Percentiles rank a stretch among this genome's conserved stretches.
Evolutionary conservation across 106 monocot species (phyloP).

Genomic region (Dactylorhiza incarnata): DNA sequence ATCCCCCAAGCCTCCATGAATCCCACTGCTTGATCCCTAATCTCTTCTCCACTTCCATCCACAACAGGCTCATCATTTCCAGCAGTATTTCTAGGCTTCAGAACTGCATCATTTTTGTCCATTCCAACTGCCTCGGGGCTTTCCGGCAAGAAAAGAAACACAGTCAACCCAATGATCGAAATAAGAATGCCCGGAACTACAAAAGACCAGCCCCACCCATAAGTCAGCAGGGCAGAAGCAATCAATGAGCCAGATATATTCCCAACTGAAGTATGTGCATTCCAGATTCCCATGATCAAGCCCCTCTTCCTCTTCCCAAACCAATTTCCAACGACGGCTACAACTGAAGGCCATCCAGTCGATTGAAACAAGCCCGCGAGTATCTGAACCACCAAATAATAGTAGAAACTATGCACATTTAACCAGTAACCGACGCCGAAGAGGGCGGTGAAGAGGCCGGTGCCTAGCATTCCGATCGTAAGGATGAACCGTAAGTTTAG

Average conservation of each 20-base stretch:
- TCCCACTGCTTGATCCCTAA: conserved; percentile 36
- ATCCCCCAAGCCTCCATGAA: conserved; percentile 64
- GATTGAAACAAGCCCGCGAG: conserved; percentile 70
- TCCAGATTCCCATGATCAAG: conserved; percentile 81
- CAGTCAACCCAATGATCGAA: conserved; percentile 26
- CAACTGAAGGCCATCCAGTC: conserved; percentile 74
- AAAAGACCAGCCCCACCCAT: conserved; percentile 86
- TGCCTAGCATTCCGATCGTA: conserved; percentile 58
- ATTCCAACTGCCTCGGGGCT: conserved; percentile 47
- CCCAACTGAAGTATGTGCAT: conserved; percentile 74
- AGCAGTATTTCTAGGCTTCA: conserved; percentile 18
- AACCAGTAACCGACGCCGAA: conserved; percentile 77
- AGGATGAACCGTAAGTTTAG: conserved; percentile 50
- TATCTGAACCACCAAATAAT: conserved; percentile 53
- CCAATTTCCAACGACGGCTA: conserved; percentile 69
- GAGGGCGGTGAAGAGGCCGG: conserved; percentile 54
- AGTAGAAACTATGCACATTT: conserved; percentile 54
- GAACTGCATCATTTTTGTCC: conserved; percentile 17
- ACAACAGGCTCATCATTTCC: conserved; percentile 28
- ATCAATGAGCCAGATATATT: conserved; percentile 71
- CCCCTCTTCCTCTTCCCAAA: conserved; percentile 78
- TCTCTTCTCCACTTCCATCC: conserved; percentile 9
- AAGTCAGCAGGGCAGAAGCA: conserved; percentile 47
- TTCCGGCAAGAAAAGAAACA: conserved; percentile 62
- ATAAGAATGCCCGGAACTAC: conserved; percentile 58